These are phyloP conservation scores for Rosa lucieae DNA, from an alignment of 306 rosid species.

Conservation along the genomic window DNA sequence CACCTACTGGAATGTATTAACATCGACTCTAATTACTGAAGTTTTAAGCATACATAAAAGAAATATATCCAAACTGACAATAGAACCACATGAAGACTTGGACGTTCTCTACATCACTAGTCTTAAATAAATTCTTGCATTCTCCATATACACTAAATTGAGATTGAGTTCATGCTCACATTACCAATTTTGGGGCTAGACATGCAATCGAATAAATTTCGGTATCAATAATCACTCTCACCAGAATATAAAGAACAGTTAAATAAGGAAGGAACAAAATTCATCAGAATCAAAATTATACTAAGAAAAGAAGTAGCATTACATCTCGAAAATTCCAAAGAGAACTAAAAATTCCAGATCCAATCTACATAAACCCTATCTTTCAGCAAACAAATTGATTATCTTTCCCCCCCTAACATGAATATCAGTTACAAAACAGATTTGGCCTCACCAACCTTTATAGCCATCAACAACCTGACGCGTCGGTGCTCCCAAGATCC, in stretches of 20 bases:
- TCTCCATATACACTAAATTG: background rate
- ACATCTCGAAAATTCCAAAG: background rate
- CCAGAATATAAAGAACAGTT: background rate
- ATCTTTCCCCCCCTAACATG: constrained; percentile 1
- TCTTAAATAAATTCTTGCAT: background rate
- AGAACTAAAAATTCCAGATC: constrained; percentile 12
- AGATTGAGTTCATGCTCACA: background rate
- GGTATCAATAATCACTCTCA: background rate
- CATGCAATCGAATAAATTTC: background rate
- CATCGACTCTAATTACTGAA: background rate
- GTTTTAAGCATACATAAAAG: background rate
- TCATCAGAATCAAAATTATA: background rate
- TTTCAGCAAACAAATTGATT: constrained; percentile 17
- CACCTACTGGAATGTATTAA: background rate
- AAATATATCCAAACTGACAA: background rate
- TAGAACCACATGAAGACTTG: background rate
- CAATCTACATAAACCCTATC: constrained; percentile 29
- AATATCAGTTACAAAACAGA: constrained; percentile 21
- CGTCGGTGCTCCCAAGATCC: constrained; percentile 30
- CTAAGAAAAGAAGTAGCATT: constrained; percentile 14
- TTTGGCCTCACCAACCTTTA: constrained; percentile 44
- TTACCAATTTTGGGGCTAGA: background rate
- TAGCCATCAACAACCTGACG: background rate
- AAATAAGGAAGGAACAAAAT: background rate
- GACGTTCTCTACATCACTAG: background rate